Evolutionary conservation across 2,329 filamentous ascomycete genomes (phyloP), one percentile per base, ranked within the genome.

Genomic region (Epichloe gansuensis): DNA sequence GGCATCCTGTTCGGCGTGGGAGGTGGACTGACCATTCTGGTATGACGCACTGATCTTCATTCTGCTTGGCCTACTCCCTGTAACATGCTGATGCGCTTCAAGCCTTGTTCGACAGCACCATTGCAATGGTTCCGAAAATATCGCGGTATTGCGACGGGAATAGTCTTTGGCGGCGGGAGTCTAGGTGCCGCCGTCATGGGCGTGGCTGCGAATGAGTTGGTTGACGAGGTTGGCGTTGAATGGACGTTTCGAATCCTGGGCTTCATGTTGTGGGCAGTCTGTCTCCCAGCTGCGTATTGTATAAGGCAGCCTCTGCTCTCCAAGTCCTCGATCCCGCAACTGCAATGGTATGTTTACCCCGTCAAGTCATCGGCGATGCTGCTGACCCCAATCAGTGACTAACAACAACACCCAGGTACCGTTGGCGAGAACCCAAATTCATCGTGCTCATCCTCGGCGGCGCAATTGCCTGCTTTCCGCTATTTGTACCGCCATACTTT

Each of bases 401-500:
- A 11, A 54, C 35, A 4, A n/a, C 17, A 4, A 7, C 11, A 8
- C 5, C 17, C 25, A 63, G 61, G 61, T 52, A 57, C 27, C 61
- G 61, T 35, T 62, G 58, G 50, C 56, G 52, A 34, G 56, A 62
- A 12, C 42, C 53, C 23, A 54, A 60, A 2, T 63, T 63, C 25
- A 50, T 60, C 17, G 21, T 62, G 13, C 53, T 63, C 1, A 40
- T 63, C 11, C 38, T 57, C 12, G 61, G 60, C 5, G 59, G 58
- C 0, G 53, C 58, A 8, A 43, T 62, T 4, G 53, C 56, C 11
- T 63, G 59, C 35, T 63, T 63, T 47, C 59, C 61, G 2, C 52
- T 63, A 6, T 62, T 63, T 42, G 56, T 63, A 5, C 61, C 61
- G 5, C 58, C 61, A 1, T 63, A 63, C 55, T 63, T 63, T 25